Evolutionary conservation across 2,329 filamentous ascomycete species (phyloP).

Genomic region (Cadophora gregata): DNA sequence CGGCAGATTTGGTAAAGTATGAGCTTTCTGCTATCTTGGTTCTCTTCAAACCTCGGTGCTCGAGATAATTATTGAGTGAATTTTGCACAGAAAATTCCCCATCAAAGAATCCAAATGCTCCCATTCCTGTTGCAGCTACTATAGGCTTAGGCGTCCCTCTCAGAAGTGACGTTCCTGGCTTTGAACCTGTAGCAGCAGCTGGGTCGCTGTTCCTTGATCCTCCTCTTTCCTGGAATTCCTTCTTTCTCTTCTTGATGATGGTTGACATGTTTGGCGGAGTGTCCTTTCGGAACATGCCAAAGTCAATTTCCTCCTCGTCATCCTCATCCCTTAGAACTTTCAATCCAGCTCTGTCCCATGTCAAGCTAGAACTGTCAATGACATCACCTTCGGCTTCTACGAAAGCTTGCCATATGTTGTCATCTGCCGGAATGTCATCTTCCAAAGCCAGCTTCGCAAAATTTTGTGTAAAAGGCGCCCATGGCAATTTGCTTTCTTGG

Average conservation of each 20-base stretch:
- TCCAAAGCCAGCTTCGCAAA: constrained; percentile 46
- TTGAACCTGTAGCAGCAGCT: neutral
- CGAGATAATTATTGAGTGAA: constrained; percentile 57
- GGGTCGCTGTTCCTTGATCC: neutral
- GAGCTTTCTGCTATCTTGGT: constrained; percentile 39
- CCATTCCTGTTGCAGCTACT: constrained; percentile 1
- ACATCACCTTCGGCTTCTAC: constrained; percentile 40
- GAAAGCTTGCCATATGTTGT: constrained; percentile 46
- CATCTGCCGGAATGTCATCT: constrained; percentile 50
- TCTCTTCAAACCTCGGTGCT: constrained; percentile 49
- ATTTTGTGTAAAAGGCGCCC: constrained; percentile 51
- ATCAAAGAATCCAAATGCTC: constrained; percentile 25
- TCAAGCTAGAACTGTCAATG: constrained; percentile 48
- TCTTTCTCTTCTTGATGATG: constrained; percentile 50
- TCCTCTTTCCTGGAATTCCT: constrained; percentile 29
- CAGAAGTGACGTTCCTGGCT: neutral
- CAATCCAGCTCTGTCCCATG: constrained; percentile 56
- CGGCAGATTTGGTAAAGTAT: constrained; percentile 35
- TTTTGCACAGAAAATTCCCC: constrained; percentile 48
- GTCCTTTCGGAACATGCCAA: constrained; percentile 33
- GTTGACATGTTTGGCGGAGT: constrained; percentile 44
- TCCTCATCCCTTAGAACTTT: constrained; percentile 50
- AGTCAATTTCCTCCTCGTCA: constrained; percentile 47
- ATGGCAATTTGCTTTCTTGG: constrained; percentile 51
- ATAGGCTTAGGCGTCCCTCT: neutral